Evolutionary conservation across 305 asterid genomes (phyloP).

Genomic region (Lippia alba): DNA sequence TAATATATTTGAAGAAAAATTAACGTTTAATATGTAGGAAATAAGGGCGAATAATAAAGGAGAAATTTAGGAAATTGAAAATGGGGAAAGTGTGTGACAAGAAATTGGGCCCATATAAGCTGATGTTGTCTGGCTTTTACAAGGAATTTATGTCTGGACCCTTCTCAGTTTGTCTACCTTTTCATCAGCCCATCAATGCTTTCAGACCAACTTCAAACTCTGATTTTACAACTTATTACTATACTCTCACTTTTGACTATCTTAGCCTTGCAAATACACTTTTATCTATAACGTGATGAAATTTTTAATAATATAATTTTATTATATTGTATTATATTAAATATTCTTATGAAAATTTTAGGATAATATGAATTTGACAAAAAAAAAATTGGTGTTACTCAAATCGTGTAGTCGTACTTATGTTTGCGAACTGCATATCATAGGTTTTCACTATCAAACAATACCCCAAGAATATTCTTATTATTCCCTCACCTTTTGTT

Average conservation of each 20-base stretch:
- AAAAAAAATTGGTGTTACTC: no score
- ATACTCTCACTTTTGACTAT: constrained; percentile 10
- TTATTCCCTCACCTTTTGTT: constrained; percentile 9
- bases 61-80: background rate
- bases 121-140: constrained; percentile 45
- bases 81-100: background rate
- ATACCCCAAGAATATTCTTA: background rate
- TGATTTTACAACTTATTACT: background rate
- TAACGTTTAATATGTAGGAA: background rate
- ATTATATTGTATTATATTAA: no score
- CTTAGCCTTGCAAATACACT: constrained; percentile 6
- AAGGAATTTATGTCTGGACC: constrained; percentile 37
- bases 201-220: background rate
- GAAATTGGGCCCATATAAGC: constrained; percentile 25
- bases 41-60: background rate
- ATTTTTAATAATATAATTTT: no score
- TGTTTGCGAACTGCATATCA: background rate
- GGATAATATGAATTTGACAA: no score
- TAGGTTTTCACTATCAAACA: constrained; percentile 17
- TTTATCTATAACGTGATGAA: no score
- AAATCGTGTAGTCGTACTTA: no score
- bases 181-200: background rate
- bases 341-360: no score
- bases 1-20: background rate
- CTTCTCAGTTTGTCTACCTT: constrained; percentile 33